These are phyloP conservation scores for Somion occarium DNA, from an alignment of 1,284 basidiomycete genomes.

Conservation along the genomic window DNA sequence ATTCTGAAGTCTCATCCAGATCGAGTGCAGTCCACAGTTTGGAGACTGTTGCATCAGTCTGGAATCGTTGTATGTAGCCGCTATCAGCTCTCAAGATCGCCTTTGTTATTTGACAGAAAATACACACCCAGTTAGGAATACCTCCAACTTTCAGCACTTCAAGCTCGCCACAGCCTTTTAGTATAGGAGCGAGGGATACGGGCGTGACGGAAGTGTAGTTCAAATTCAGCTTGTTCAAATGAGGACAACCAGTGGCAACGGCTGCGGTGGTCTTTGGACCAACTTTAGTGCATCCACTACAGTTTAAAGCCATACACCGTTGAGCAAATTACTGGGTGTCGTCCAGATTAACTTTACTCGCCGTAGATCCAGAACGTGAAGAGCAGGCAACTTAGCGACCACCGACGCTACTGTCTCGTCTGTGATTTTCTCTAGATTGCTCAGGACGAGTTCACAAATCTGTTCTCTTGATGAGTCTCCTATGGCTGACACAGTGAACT, in stretches of 20 bases:
- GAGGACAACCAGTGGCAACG: conserved; percentile 37
- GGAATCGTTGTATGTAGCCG: conserved; percentile 8
- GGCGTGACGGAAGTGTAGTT: conserved; percentile 58
- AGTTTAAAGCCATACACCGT: neutral
- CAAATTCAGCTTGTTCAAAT: conserved; percentile 47
- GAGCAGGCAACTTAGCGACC: conserved; percentile 37
- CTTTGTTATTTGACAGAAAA: neutral
- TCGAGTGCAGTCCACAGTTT: conserved; percentile 34
- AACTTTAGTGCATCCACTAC: conserved; percentile 57
- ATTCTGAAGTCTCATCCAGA: conserved; percentile 21
- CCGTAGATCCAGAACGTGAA: conserved; percentile 51
- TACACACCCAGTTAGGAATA: conserved; percentile 52
- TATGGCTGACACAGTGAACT: conserved; percentile 45
- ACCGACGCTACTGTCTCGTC: conserved; percentile 49
- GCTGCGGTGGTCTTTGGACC: conserved; percentile 43
- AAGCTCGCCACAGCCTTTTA: conserved; percentile 38
- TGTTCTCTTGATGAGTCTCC: conserved; percentile 27
- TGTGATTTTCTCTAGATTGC: conserved; percentile 44
- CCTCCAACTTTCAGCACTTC: conserved; percentile 61
- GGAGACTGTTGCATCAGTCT: conserved; percentile 55
- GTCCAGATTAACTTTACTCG: conserved; percentile 23
- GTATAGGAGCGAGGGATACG: conserved; percentile 38
- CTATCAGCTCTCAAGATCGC: neutral
- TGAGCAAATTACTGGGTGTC: neutral
- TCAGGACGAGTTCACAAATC: conserved; percentile 47